A percentile compares a stretch with the other conserved stretches of the same genome.
phyloP scores from a whole-genome alignment of 2,329 filamentous ascomycete species.

The Pyrenochaeta sp. region DNA sequence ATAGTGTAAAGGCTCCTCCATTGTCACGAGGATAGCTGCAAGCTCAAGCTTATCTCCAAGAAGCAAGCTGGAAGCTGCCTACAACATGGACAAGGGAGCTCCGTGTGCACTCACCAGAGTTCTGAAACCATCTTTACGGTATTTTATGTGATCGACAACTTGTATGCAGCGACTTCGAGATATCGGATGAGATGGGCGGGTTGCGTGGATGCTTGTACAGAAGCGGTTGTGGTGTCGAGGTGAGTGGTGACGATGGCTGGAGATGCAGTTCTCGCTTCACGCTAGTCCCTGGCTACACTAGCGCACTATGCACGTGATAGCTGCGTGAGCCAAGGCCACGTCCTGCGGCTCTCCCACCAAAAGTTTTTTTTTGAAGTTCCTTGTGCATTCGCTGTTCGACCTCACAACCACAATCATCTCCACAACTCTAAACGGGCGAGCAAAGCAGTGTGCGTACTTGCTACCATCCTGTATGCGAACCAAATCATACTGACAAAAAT shows the following conservation, averaged over 20 bases:
- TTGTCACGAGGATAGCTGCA: slow-evolving; percentile 21
- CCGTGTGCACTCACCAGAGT: slow-evolving; percentile 74
- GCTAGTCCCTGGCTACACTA: slow-evolving; percentile 26
- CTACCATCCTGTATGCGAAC: neutral
- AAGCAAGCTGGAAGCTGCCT: slow-evolving; percentile 50
- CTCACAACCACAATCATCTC: slow-evolving; percentile 19
- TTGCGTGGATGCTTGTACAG: slow-evolving; percentile 37
- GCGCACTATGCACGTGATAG: slow-evolving; percentile 31
- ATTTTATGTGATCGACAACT: slow-evolving; percentile 25
- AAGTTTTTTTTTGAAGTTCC: slow-evolving; percentile 14
- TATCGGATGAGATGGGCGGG: slow-evolving; percentile 41
- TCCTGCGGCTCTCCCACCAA: slow-evolving; percentile 4
- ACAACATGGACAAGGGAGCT: slow-evolving; percentile 37
- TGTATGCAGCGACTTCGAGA: slow-evolving; percentile 30
- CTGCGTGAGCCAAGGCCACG: slow-evolving; percentile 23
- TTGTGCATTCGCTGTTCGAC: neutral
- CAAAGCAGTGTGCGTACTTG: slow-evolving; percentile 41
- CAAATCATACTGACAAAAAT: neutral
- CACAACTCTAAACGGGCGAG: slow-evolving; percentile 35
- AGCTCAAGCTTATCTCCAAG: slow-evolving; percentile 46
- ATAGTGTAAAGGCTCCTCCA: slow-evolving; percentile 5
- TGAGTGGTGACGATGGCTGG: slow-evolving; percentile 49
- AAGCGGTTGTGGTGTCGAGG: slow-evolving; percentile 38
- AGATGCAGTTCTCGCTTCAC: slow-evolving; percentile 34
- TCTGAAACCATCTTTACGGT: slow-evolving; percentile 75